These are phyloP conservation scores for Fusarium equiseti DNA, from an alignment of 2,329 filamentous ascomycete species.

Conservation along the genomic window DNA sequence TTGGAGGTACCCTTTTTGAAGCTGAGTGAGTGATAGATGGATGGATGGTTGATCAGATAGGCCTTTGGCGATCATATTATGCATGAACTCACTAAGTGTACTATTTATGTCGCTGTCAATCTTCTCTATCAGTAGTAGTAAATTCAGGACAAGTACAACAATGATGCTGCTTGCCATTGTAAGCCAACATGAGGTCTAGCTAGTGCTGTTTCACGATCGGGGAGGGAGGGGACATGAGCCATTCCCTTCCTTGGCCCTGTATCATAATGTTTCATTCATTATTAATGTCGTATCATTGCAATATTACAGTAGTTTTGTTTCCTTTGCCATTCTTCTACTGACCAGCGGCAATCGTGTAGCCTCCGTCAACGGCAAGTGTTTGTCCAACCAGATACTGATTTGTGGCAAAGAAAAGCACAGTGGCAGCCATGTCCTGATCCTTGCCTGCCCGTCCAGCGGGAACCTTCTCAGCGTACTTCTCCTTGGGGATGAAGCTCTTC, in stretches of 20 bases:
- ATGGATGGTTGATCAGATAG: background rate
- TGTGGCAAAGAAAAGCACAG: constrained; percentile 67
- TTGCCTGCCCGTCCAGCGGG: constrained; percentile 76
- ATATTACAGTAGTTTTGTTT: background rate
- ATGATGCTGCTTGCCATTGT: background rate
- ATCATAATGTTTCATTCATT: constrained; percentile 5
- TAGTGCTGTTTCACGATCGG: background rate
- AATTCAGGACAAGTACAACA: background rate
- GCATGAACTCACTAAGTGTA: background rate
- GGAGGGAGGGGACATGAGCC: background rate
- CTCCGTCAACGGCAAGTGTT: constrained; percentile 59
- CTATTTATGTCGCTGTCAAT: background rate
- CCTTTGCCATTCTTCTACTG: constrained; percentile 8
- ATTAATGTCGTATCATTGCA: constrained; percentile 11
- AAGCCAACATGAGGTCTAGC: background rate
- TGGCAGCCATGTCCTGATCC: constrained; percentile 76
- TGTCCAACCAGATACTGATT: constrained; percentile 62
- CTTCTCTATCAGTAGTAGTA: background rate
- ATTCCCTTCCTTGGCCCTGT: background rate
- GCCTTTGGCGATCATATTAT: background rate
- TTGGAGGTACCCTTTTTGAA: background rate
- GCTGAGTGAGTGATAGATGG: background rate
- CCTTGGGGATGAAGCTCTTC: constrained; percentile 70
- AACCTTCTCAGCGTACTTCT: constrained; percentile 69
- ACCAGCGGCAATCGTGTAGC: constrained; percentile 56